Evolutionary conservation across 2,329 filamentous ascomycete species (phyloP).

Genomic region (Madurella mycetomatis): DNA sequence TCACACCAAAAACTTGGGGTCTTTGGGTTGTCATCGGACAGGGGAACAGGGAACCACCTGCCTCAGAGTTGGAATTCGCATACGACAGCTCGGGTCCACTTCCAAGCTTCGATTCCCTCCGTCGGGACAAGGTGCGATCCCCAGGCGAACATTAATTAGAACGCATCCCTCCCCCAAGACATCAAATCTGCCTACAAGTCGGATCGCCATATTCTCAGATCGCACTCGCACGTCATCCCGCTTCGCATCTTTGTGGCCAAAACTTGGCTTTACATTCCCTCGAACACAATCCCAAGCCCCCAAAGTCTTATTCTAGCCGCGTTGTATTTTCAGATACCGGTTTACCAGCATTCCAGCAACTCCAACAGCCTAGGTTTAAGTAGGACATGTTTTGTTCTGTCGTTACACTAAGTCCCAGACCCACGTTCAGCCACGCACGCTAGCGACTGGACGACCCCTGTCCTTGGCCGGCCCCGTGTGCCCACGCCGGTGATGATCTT

Average conservation of each 20-base stretch:
- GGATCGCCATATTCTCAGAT: background rate
- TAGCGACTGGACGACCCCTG: background rate
- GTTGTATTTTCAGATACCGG: background rate
- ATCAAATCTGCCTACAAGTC: background rate
- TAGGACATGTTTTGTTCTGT: background rate
- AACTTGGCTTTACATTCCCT: conserved; percentile 1
- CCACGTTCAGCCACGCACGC: background rate
- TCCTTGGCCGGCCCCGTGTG: no score
- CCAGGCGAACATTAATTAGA: conserved; percentile 5
- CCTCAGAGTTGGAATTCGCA: background rate
- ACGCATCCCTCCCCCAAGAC: background rate
- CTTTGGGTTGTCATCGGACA: background rate
- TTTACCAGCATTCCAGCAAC: conserved; percentile 7
- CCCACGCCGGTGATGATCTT: no score
- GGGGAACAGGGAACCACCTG: background rate
- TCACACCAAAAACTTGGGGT: background rate
- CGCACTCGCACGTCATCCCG: background rate
- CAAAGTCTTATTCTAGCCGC: background rate
- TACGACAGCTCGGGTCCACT: conserved; percentile 10
- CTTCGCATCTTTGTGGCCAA: background rate
- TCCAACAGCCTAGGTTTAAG: background rate
- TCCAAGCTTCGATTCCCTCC: conserved; percentile 1
- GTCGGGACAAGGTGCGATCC: background rate
- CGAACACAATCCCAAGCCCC: background rate
- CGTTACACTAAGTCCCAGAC: background rate